Base-by-base conservation (phyloP, 306 rosid species). In the Prunus dulcis region DNA sequence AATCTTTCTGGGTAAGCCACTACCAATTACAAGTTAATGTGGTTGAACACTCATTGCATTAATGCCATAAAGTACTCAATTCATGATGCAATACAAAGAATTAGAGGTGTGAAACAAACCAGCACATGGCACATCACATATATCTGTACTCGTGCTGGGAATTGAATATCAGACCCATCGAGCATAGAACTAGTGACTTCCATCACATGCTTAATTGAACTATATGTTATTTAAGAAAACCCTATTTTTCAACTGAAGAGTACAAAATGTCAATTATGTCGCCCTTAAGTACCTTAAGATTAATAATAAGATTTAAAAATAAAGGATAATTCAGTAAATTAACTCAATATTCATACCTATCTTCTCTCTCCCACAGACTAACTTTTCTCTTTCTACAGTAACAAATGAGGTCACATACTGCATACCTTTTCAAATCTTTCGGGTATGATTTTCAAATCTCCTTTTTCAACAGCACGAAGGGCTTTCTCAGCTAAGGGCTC, bases 361-460 rank as follows among this genome's bases (percentile, higher is more conserved):
- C 32, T 58, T 23, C 17, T 23, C 64, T 4, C 64, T 38, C 43
- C 2, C 43, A 38, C 9, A 7, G 43, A 58, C 32, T 58, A 11
- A 58, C 4, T 20, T 22, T 23, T 58, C 30, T 22, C 17, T 55
- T 55, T 58, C 32, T 58, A 14, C 32, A 58, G 4, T 13, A 58
- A 49, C 52, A 12, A 50, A 38, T 28, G 20, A 73, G 73, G 73
- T 38, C n/a, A 78, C 12, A 53, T 30, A 61, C 56, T 14, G 73
- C 83, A 49, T 71, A 94, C 97, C 97, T 91, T 94, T 74, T 94
- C 93, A 87, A 94, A 94, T 85, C 98, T 90, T 79, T 94, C 98
- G 0, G 98, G 98, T 64, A 94, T 79, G 76, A 94, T 90, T 73
- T 87, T 94, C 75, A 94, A 64, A 46, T 91, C 96, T 86, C 96